A percentile compares a stretch with the other conserved stretches of the same genome.
phyloP scores from a whole-genome alignment of 2,329 filamentous ascomycete species.

The Penicillium sp. region DNA sequence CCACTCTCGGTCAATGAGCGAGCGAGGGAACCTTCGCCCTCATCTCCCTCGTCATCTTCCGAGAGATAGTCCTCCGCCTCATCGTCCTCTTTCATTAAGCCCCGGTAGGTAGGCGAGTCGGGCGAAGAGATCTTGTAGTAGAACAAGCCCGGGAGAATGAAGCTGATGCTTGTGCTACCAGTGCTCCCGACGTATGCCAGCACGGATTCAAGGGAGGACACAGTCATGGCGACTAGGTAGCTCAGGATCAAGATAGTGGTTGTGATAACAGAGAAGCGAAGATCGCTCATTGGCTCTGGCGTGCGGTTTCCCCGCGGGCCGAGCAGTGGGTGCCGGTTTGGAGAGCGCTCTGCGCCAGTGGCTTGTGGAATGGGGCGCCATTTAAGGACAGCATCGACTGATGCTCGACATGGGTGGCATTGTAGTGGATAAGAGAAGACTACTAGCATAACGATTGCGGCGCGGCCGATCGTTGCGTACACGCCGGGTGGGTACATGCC shows the following conservation, averaged over 20 bases:
- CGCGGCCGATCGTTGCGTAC: slow-evolving; percentile 86
- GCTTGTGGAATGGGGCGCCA: slow-evolving; percentile 65
- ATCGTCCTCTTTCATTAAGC: slow-evolving; percentile 86
- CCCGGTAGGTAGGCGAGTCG: slow-evolving; percentile 80
- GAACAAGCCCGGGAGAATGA: slow-evolving; percentile 92
- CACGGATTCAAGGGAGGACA: slow-evolving; percentile 83
- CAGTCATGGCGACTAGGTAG: slow-evolving; percentile 86
- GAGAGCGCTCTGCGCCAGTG: slow-evolving; percentile 43
- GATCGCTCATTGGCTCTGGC: slow-evolving; percentile 70
- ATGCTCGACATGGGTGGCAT: slow-evolving; percentile 94
- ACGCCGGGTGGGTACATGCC: slow-evolving; percentile 79
- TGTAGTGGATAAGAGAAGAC: slow-evolving; percentile 96
- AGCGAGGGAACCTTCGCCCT: slow-evolving; percentile 38
- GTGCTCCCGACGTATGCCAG: slow-evolving; percentile 94
- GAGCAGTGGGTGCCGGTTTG: slow-evolving; percentile 45
- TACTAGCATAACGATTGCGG: slow-evolving; percentile 91
- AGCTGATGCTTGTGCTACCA: slow-evolving; percentile 91
- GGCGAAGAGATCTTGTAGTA: slow-evolving; percentile 98
- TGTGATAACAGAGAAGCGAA: slow-evolving; percentile 85
- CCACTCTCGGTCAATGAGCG: slow-evolving; percentile 53
- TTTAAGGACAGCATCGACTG: slow-evolving; percentile 86
- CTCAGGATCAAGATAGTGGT: slow-evolving; percentile 79
- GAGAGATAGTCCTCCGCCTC: slow-evolving; percentile 59
- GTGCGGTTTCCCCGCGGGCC: slow-evolving; percentile 43
- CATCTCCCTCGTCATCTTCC: slow-evolving; percentile 31